Evolutionary conservation across 768 basidiomycete genomes (phyloP).

Genomic region (Cystobasidium ongulense): DNA sequence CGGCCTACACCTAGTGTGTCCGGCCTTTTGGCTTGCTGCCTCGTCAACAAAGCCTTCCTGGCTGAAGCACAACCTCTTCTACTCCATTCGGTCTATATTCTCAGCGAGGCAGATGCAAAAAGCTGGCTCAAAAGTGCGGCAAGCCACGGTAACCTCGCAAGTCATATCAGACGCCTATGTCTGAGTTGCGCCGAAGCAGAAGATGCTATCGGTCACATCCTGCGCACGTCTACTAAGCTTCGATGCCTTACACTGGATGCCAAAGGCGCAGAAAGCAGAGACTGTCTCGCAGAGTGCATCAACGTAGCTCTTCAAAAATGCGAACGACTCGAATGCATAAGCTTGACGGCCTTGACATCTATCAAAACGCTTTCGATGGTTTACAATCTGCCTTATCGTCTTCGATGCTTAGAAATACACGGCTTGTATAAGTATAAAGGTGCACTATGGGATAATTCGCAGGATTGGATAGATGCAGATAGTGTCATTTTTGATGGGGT

Average conservation of each 20-base stretch:
- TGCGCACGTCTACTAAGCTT: neutral
- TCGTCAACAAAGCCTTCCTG: neutral
- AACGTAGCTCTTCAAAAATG: neutral
- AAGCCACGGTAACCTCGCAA: neutral
- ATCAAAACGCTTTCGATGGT: neutral
- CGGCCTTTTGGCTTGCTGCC: neutral
- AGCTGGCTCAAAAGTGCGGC: neutral
- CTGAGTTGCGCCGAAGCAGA: neutral
- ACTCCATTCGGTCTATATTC: neutral
- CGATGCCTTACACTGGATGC: neutral
- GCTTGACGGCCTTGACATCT: neutral
- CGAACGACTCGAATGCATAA: neutral
- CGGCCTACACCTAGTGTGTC: too few species aligned
- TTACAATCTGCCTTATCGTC: slow-evolving; percentile 14
- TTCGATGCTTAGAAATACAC: neutral
- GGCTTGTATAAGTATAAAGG: neutral
- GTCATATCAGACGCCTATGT: neutral
- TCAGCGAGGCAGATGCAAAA: neutral
- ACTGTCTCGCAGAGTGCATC: neutral
- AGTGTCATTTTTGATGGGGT: neutral
- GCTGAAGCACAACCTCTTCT: neutral
- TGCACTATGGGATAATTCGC: slow-evolving; percentile 1
- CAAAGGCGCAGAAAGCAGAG: neutral
- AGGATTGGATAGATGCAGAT: neutral
- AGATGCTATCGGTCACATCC: neutral